phyloP scores from a whole-genome alignment of 148 eudicot species.

The Selenicereus undatus region DNA sequence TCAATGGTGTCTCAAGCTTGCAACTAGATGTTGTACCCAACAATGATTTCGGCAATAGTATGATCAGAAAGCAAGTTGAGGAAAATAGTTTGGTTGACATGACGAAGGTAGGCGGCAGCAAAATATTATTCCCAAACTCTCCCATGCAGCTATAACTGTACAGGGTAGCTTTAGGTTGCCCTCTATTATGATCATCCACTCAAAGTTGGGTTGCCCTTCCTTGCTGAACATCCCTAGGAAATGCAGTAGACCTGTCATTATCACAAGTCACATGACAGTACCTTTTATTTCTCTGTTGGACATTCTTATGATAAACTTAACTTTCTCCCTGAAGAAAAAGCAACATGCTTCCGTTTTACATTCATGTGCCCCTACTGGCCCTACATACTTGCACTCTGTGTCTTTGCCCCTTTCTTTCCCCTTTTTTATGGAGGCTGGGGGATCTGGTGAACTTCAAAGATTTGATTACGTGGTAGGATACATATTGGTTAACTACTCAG shows the following conservation, averaged over 20 bases:
- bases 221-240: not conserved
- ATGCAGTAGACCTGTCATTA: not conserved
- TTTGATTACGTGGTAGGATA: not conserved
- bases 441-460: not conserved
- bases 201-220: too few species aligned
- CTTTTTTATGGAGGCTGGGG: too few species aligned
- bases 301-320: not conserved
- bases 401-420: too few species aligned
- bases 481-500: not conserved
- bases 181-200: not conserved
- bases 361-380: not conserved
- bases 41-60: constrained; percentile 16
- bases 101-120: constrained; percentile 18
- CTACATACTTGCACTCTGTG: not conserved
- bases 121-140: not conserved
- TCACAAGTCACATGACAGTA: not conserved
- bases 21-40: constrained; percentile 17
- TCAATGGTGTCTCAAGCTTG: constrained; percentile 28
- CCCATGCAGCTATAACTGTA: constrained; percentile 5
- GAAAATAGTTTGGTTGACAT: not conserved
- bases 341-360: not conserved
- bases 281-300: not conserved
- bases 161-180: constrained; percentile 1
- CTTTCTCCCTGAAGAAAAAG: not conserved
- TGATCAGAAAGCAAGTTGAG: not conserved